A percentile compares a stretch with the other conserved stretches of the same genome.
Evolutionary conservation across 1,284 basidiomycete genomes (phyloP).

Genomic region (Heterobasidion parviporum): DNA sequence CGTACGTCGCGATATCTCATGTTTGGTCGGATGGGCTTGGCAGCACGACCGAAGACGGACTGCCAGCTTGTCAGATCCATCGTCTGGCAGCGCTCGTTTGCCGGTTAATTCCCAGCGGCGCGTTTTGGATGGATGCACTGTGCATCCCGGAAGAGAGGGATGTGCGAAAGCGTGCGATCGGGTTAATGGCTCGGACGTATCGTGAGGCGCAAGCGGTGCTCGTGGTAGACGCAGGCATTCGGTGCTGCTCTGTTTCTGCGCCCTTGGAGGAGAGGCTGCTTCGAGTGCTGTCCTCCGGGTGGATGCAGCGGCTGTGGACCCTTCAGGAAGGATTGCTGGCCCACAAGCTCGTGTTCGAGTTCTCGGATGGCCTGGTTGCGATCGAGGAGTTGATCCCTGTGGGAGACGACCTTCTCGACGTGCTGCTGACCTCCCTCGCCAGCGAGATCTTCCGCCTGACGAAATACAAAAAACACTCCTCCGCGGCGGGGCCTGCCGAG

Average conservation of each 20-base stretch:
- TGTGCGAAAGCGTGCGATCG: constrained; percentile 8
- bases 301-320: constrained; percentile 13
- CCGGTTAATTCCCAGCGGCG: constrained; percentile 6
- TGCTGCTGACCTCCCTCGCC: constrained; percentile 6
- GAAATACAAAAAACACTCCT: not conserved
- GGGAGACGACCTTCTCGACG: not conserved
- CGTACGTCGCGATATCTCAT: constrained; percentile 13
- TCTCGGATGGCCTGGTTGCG: constrained; percentile 6
- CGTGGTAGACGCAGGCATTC: constrained; percentile 11
- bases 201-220: constrained; percentile 6
- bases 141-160: constrained; percentile 7
- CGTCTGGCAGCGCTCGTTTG: constrained; percentile 5
- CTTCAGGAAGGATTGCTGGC: constrained; percentile 13
- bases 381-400: not conserved
- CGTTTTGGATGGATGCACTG: constrained; percentile 14
- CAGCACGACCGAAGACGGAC: constrained; percentile 11
- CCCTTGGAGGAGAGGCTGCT: constrained; percentile 7
- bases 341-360: constrained; percentile 11
- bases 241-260: not conserved
- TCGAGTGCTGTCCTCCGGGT: constrained; percentile 10
- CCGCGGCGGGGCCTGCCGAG: not conserved
- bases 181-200: constrained; percentile 12
- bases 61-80: constrained; percentile 9
- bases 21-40: constrained; percentile 16
- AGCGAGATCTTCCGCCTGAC: constrained; percentile 11